Percentiles rank a stretch among this genome's conserved stretches.
Conservation (phyloP, 148 eudicot genomes). For the Cornus florida region DNA sequence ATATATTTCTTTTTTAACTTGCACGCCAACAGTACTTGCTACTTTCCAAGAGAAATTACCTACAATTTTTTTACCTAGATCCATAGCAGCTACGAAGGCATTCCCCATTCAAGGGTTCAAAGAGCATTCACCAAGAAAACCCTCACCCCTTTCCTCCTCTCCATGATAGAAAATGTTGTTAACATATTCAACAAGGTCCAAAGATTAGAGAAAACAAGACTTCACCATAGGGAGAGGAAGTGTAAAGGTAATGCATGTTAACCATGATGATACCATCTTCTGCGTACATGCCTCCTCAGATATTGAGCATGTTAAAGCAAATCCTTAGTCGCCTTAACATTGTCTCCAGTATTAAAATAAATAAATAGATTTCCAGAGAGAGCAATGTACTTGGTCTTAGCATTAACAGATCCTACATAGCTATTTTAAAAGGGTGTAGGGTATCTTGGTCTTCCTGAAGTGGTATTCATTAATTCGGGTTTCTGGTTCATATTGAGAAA, state of each 20-base stretch:
- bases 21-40: not conserved
- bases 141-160: not conserved
- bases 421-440: not conserved
- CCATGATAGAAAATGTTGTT: not conserved
- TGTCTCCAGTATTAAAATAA: not conserved
- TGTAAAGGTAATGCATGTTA: not conserved
- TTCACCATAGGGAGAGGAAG: not conserved
- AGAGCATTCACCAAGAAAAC: too few species aligned
- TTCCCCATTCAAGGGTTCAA: too few species aligned
- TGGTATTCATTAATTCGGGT: not conserved
- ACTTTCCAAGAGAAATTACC: not conserved
- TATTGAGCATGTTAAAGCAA: not conserved
- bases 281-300: not conserved
- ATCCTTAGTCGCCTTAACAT: not conserved
- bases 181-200: not conserved
- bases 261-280: not conserved
- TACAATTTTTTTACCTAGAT: not conserved
- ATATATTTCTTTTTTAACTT: too few species aligned
- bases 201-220: not conserved
- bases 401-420: not conserved
- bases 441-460: not conserved
- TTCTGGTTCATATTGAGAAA: not conserved
- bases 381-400: not conserved
- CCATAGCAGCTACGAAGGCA: not conserved
- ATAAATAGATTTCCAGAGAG: not conserved